Evolutionary conservation across 805 yeast species (phyloP).

Genomic region (Yarrowia sp.): DNA sequence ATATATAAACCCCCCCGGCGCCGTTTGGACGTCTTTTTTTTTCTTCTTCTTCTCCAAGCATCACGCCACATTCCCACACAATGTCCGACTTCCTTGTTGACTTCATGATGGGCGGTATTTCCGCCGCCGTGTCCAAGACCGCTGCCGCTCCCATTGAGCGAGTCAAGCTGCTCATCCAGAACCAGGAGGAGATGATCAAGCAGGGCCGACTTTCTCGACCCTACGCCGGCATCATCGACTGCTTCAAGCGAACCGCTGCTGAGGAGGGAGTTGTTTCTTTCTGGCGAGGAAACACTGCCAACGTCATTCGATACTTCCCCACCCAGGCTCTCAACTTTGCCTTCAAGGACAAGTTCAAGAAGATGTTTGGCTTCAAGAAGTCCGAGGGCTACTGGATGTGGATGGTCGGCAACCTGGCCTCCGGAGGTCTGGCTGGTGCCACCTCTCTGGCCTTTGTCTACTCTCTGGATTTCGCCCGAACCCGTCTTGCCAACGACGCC

Average conservation of each 20-base stretch:
- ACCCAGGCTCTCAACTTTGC: constrained; percentile 98
- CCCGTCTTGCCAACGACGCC: constrained; percentile 93
- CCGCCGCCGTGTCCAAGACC: constrained; percentile 98
- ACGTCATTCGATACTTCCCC: constrained; percentile 98
- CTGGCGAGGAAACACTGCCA: constrained; percentile 99
- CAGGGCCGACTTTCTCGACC: constrained; percentile 88
- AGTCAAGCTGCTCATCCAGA: constrained; percentile 93
- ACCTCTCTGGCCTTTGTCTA: constrained; percentile 87
- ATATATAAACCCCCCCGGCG: constrained; percentile 20
- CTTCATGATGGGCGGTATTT: constrained; percentile 85
- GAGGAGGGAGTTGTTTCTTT: constrained; percentile 88
- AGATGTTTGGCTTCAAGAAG: constrained; percentile 95
- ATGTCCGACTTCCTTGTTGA: constrained; percentile 35
- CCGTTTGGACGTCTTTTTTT: background rate
- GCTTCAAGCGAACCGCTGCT: constrained; percentile 91
- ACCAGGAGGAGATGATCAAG: constrained; percentile 97
- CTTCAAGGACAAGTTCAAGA: constrained; percentile 96
- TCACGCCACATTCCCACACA: background rate
- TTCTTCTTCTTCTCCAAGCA: background rate
- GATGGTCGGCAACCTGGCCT: constrained; percentile 97
- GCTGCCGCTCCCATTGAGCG: constrained; percentile 98
- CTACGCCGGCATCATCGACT: constrained; percentile 88
- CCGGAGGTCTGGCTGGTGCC: constrained; percentile 99
- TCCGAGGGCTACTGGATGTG: constrained; percentile 87
- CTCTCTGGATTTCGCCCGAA: constrained; percentile 98